Conservation (phyloP, 106 monocot species). For the Acorus calamus region DNA sequence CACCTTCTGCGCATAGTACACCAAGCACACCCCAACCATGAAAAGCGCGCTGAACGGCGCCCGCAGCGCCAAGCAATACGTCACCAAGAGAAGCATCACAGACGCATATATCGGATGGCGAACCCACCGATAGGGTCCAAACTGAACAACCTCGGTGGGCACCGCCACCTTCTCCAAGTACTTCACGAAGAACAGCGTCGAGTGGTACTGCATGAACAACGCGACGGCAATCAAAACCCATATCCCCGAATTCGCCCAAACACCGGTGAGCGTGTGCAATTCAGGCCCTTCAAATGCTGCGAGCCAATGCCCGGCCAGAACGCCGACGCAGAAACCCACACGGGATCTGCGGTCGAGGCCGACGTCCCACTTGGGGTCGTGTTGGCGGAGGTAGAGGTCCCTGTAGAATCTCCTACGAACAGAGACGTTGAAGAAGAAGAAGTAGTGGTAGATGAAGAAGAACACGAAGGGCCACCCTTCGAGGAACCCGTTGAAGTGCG, state of each 20-base stretch:
- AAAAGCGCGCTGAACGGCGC: constrained; percentile 51
- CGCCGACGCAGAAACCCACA: constrained; percentile 25
- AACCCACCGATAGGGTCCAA: constrained; percentile 73
- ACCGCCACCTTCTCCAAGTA: constrained; percentile 66
- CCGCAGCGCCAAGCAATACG: constrained; percentile 43
- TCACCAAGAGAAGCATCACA: constrained; percentile 48
- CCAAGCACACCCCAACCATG: constrained; percentile 30
- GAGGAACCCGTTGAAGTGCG: constrained; percentile 65
- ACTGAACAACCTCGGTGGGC: constrained; percentile 59
- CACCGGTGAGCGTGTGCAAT: constrained; percentile 50
- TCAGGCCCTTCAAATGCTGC: constrained; percentile 58
- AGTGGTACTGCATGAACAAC: constrained; percentile 63
- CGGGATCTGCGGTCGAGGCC: constrained; percentile 17
- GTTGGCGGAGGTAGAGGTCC: constrained; percentile 39
- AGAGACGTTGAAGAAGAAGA: constrained; percentile 80
- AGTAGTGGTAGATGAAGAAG: constrained; percentile 80
- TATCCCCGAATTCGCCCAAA: constrained; percentile 46
- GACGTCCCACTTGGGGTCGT: constrained; percentile 70
- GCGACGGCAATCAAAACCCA: constrained; percentile 42
- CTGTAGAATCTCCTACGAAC: constrained; percentile 64
- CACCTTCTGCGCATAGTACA: constrained; percentile 62
- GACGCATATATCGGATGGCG: constrained; percentile 73
- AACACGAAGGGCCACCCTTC: constrained; percentile 74
- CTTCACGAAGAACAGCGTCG: constrained; percentile 50
- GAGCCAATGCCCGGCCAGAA: constrained; percentile 53